Base-by-base conservation (phyloP, 495 filamentous ascomycete genomes). In the Annulohypoxylon moriforme region DNA sequence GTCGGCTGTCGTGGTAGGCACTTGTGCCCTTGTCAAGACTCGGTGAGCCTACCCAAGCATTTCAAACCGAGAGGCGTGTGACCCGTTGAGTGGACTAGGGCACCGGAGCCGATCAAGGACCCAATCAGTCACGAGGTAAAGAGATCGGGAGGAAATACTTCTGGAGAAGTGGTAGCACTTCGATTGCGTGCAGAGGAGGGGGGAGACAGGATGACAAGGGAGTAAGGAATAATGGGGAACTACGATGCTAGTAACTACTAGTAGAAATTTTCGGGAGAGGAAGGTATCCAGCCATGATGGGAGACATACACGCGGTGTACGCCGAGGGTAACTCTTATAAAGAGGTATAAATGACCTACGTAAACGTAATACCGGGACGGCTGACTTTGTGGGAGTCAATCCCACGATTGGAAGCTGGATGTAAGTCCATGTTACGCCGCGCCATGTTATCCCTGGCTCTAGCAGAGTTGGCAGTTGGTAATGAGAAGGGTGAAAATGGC, bases 371-470 rank as follows among this genome's bases (percentile, higher is more conserved):
- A 66, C 61, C 14, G 25, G 46, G 36, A 60, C 44, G 29, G 55
- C 20, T 60, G 47, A 20, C 66, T 36, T 59, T 69, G 60, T 69
- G 50, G 66, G 56, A 73, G 61, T 31, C 18, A 66, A 33, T 69
- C 61, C 71, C 66, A 69, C 58, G 71, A 73, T 69, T 58, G 71
- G 71, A 69, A 73, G 71, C 44, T 69, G 44, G 29, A 58, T 67
- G 34, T 53, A 69, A 22, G 61, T 56, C 56, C 66, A 73, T 73
- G 62, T 66, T 67, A 73, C 66, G 71, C 66, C 66, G 66, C 57
- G 16, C 62, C 71, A 65, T 69, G 50, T n/a, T 55, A 73, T 62
- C 66, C 71, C 71, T 69, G 58, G 64, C 18, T 22, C 70, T 73
- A 60, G 70, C 36, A 66, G 47, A 69, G 65, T 52, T 65, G 61